Base-by-base conservation (phyloP, 2,329 filamentous ascomycete species). In the Elsinoe ampelina region DNA sequence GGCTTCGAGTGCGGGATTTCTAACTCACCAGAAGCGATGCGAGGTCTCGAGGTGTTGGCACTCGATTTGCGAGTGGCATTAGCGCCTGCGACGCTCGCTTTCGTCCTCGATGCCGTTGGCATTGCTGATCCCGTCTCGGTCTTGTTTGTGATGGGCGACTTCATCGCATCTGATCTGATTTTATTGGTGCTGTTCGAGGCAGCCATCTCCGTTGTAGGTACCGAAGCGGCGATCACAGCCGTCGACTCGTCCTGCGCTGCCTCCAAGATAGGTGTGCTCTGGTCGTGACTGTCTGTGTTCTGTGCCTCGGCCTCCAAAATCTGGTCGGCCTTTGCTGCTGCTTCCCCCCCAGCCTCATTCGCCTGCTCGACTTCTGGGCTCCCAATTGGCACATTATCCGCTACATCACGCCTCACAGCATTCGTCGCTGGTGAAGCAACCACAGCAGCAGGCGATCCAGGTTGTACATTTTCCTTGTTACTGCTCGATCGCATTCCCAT, bases 271-370 rank as follows among this genome's bases (percentile, higher is more conserved):
- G 26, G 26, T 2, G 26, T 30, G 26, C 7, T 30, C 10, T 45
- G 2, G 11, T 26, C 19, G 7, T 2, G 19, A 3, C 30, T n/a
- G 8, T 15, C 4, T 13, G 41, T 22, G 26, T 26, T n/a, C 19
- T 45, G 20, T 12, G 4, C 41, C 5, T 22, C 19, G 19, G 20
- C 3, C 10, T 45, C 41, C 32, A 79, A 67, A 39, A 30, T 7
- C 26, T 30, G 5, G 7, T 30, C 4, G 26, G 5, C 7, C 26
- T 30, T 8, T 8, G 7, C 26, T 30, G 26, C 26, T 5, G 4
- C 26, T 5, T 75, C 70, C 55, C 79, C 76, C 1, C 80, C 69
- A 6, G 74, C 76, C 56, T 80, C 76, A 57, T 80, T 76, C 6
- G 79, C 69, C 2, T 71, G 73, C 61, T 80, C 77, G 35, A 79